phyloP scores from a whole-genome alignment of 2,329 filamentous ascomycete genomes.

The Aspergillus flavus region DNA sequence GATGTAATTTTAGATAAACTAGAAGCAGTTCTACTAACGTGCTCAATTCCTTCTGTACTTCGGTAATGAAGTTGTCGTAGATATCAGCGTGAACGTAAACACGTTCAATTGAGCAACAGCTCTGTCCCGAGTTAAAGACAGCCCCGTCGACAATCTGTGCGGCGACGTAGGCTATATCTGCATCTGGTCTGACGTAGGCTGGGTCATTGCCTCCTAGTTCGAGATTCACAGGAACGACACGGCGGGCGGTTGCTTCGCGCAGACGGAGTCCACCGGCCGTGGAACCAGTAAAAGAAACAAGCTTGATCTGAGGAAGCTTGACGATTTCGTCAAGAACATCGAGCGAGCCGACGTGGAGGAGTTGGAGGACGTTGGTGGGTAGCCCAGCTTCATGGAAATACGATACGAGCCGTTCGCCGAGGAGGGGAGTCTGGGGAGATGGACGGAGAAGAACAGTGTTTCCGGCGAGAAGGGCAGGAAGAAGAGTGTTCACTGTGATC shows the following conservation, averaged over 20 bases:
- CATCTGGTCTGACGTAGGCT: slow-evolving; percentile 80
- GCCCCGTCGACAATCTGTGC: slow-evolving; percentile 90
- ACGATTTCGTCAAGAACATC: slow-evolving; percentile 75
- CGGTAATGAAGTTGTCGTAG: slow-evolving; percentile 79
- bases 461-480: slow-evolving; percentile 83
- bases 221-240: slow-evolving; percentile 79
- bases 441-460: slow-evolving; percentile 90
- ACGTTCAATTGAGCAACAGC: slow-evolving; percentile 86
- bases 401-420: slow-evolving; percentile 76
- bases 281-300: slow-evolving; percentile 89
- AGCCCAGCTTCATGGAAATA: slow-evolving; percentile 78
- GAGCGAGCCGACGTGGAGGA: slow-evolving; percentile 81
- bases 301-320: slow-evolving; percentile 70
- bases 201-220: slow-evolving; percentile 93
- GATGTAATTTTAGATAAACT: rapidly evolving
- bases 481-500: slow-evolving; percentile 83
- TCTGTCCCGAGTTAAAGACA: slow-evolving; percentile 93
- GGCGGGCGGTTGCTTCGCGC: slow-evolving; percentile 76
- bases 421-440: slow-evolving; percentile 86
- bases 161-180: slow-evolving; percentile 83
- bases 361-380: slow-evolving; percentile 78
- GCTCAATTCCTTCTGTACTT: slow-evolving; percentile 74
- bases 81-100: slow-evolving; percentile 84
- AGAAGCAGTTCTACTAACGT: slow-evolving; percentile 41
- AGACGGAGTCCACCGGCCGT: slow-evolving; percentile 81